Conservation (phyloP, 768 basidiomycete genomes). For the Serpula lacrymans region DNA sequence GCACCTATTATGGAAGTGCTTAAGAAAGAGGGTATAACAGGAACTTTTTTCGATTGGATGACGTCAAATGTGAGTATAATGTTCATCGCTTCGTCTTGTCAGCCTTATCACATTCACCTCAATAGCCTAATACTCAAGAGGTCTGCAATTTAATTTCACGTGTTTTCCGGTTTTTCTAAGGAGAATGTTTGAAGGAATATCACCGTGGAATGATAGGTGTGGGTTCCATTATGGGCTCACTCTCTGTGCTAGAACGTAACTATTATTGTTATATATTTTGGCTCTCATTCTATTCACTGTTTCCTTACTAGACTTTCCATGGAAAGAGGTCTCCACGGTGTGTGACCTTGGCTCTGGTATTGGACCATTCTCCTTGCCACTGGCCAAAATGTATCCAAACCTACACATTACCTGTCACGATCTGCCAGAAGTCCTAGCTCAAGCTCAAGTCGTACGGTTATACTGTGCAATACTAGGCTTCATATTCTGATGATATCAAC, state of each 20-base stretch:
- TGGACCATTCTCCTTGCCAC: slow-evolving; percentile 12
- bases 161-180: not conserved
- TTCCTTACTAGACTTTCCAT: slow-evolving; percentile 13
- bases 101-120: no score
- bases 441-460: slow-evolving; percentile 3
- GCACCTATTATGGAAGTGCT: not conserved
- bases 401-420: slow-evolving; percentile 19
- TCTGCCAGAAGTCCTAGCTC: slow-evolving; percentile 5
- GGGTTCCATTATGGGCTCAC: not conserved
- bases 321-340: slow-evolving; percentile 11
- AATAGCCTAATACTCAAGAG: no score
- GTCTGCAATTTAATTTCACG: no score
- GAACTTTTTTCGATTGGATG: slow-evolving; percentile 2
- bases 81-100: no score
- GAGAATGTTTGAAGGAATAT: not conserved
- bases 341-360: slow-evolving; percentile 21
- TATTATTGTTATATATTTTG: no score
- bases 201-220: slow-evolving; percentile 1
- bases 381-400: slow-evolving; percentile 12
- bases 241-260: not conserved
- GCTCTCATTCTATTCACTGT: not conserved
- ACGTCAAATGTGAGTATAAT: slow-evolving; percentile 1
- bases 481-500: not conserved
- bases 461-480: not conserved
- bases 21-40: not conserved